phyloP scores from a whole-genome alignment of 108 stramenopile genomes.

The Pseudonitzschia multiseries region DNA sequence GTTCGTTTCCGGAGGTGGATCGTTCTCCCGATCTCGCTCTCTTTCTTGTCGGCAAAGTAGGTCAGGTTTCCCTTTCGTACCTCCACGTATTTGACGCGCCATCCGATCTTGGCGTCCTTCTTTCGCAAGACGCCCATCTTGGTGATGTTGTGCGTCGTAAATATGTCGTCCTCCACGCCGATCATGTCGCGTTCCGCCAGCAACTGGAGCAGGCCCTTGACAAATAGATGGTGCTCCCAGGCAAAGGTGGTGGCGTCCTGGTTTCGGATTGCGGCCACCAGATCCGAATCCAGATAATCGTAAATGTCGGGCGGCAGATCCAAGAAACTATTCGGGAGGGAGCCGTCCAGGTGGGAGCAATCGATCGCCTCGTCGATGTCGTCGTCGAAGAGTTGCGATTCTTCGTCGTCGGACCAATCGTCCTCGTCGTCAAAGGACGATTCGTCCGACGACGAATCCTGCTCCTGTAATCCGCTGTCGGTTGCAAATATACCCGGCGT shows the following conservation, averaged over 20 bases:
- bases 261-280: constrained; percentile 20
- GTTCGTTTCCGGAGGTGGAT: constrained; percentile 53
- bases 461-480: constrained; percentile 1
- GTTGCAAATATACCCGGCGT: not conserved
- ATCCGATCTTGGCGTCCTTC: constrained; percentile 53
- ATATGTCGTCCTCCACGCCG: constrained; percentile 44
- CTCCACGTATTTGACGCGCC: constrained; percentile 79
- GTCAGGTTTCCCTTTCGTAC: constrained; percentile 67
- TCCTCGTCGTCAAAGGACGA: constrained; percentile 29
- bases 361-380: constrained; percentile 22
- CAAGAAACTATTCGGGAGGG: constrained; percentile 36
- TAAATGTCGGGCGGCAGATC: constrained; percentile 33
- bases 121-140: constrained; percentile 75
- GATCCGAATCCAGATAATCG: constrained; percentile 37
- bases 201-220: constrained; percentile 60
- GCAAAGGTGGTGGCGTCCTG: constrained; percentile 45
- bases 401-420: constrained; percentile 5
- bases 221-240: constrained; percentile 67
- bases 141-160: constrained; percentile 47
- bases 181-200: constrained; percentile 66
- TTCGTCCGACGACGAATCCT: constrained; percentile 23
- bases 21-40: constrained; percentile 44
- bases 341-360: constrained; percentile 10
- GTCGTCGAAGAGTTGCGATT: constrained; percentile 17
- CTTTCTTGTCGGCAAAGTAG: constrained; percentile 48